Percentiles rank a stretch among this genome's conserved stretches.
phyloP scores from a whole-genome alignment of 2,329 filamentous ascomycete genomes.

The Verticillium nubilum region DNA sequence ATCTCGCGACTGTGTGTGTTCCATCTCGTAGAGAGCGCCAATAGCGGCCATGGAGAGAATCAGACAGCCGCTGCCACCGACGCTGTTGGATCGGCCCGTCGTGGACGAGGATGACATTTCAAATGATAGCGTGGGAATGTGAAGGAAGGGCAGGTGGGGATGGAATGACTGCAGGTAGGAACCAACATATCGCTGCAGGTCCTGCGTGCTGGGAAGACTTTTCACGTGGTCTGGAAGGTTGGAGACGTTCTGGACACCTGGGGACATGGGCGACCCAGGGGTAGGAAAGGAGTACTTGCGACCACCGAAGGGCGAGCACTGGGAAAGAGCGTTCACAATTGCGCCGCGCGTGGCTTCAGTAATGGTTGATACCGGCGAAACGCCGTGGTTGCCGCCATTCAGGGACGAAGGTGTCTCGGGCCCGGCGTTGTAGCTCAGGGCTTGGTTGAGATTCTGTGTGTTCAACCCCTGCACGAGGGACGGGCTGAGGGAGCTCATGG shows the following conservation, averaged over 20 bases:
- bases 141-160: constrained; percentile 90
- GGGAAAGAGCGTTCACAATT: constrained; percentile 54
- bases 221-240: constrained; percentile 45
- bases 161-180: constrained; percentile 92
- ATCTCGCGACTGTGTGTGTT: constrained; percentile 72
- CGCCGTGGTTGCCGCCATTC: constrained; percentile 55
- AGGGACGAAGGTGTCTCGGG: constrained; percentile 71
- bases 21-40: constrained; percentile 72
- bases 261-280: constrained; percentile 48
- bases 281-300: constrained; percentile 61
- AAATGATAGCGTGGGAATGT: constrained; percentile 87
- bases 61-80: constrained; percentile 72
- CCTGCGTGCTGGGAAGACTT: constrained; percentile 70
- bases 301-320: constrained; percentile 49
- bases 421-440: constrained; percentile 57
- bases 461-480: constrained; percentile 62
- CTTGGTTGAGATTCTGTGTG: constrained; percentile 56
- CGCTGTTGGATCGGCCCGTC: constrained; percentile 26
- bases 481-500: constrained; percentile 68
- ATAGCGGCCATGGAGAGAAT: constrained; percentile 83
- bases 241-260: constrained; percentile 41
- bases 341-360: constrained; percentile 59
- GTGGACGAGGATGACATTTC: constrained; percentile 60
- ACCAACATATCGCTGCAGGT: constrained; percentile 84
- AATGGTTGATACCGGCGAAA: constrained; percentile 57